Evolutionary conservation across 129 eudicot genomes (phyloP), one percentile per base, ranked within the genome.

Genomic region (Kitagawia praeruptora): DNA sequence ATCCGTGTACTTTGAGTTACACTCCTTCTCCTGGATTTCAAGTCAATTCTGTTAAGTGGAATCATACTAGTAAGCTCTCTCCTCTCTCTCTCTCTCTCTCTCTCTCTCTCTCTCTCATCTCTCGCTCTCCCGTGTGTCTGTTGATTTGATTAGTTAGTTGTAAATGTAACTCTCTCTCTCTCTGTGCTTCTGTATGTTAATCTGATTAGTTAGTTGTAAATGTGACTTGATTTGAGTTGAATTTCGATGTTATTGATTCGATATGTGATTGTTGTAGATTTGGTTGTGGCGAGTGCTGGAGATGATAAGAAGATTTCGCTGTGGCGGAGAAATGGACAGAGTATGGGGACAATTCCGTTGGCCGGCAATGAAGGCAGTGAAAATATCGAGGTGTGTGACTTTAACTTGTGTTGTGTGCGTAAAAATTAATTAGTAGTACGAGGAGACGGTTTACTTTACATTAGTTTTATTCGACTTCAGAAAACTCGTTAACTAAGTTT

Each of bases 211-310:
- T 71, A 21, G n/a, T 6, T 71, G 11, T 71, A 25, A 41, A 73
- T 73, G 77, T 38, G 49, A 39, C 2, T 71, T 63, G 6, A 13
- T 18, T 18, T 4, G 12, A 46, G 37, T 75, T 81, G 16, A 48
- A n/a, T 74, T 75, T 13, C 23, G 81, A 42, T 77, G 34, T 34
- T 63, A 27, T 45, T 42, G 70, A 82, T 67, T 76, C 44, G 18
- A 40, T 28, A 69, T 84, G 80, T 51, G 80, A 67, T 58, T 75
- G 71, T 40, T 75, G 47, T 74, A 93, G 98, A 93, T 93, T 89
- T 93, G 91, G 97, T 93, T 78, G 92, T 93, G 81, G 98, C 98
- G 25, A 93, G 96, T 84, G 98, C 92, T 9, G 98, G 98, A 67
- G 96, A 93, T 14, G 97, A 93, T 85, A 83, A 88, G 27, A 85